Evolutionary conservation across 305 asterid species (phyloP), one percentile per base, ranked within the genome.

Genomic region (Solanum chacoense): DNA sequence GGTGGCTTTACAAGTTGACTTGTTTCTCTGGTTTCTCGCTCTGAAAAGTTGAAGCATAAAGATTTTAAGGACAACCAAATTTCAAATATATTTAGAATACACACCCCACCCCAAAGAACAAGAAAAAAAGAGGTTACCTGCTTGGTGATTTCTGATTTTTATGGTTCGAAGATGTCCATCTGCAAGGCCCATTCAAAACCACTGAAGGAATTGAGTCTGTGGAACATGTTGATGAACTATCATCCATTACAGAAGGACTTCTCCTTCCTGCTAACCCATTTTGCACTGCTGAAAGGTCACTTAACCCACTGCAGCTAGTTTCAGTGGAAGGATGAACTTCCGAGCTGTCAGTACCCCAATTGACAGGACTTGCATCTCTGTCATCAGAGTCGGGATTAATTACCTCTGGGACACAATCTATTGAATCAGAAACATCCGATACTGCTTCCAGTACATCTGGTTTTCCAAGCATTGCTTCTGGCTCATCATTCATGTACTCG

Each of bases 201-300:
- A 84, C 50, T 16, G 96, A 93, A 86, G 95, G 96, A 88, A 93
- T 92, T 2, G 97, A 96, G 90, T 96, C 98, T 24, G 95, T 92
- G 85, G 98, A 96, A 90, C 98, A 96, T 38, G 94, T 93, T 76
- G 98, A 97, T 87, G 98, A 96, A 92, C 95, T 97, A 92, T 97
- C 99, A 87, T 96, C 98, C 91, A 95, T 88, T 67, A 84, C 88
- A 37, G 95, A 94, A 76, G 94, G 89, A 88, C 92, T 89, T 91
- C 92, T 88, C 87, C 74, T 55, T 87, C 92, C 95, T 78, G 93
- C 94, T 32, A 87, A 86, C 88, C 95, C 98, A 88, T 93, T 95
- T 87, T 91, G 98, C 76, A 88, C 92, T 38, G 92, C 90, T 85
- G 94, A 91, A 91, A 90, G 91, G 85, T 92, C 95, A 86, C 92